Evolutionary conservation across 1,284 basidiomycete genomes (phyloP), one percentile per base, ranked within the genome.

Genomic region (Malassezia slooffiae): DNA sequence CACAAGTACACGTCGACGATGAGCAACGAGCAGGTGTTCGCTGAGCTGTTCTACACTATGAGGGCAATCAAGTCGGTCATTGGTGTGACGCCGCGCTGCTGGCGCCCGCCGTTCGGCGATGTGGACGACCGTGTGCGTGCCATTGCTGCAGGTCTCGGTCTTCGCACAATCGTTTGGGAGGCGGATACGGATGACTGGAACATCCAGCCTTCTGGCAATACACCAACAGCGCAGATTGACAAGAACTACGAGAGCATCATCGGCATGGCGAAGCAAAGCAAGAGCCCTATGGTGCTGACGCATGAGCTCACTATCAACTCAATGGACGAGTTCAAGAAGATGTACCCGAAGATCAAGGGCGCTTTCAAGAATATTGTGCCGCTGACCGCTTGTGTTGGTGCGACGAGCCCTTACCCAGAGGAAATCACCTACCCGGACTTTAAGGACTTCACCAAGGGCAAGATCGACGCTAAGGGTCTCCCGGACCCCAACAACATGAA

Each of bases 21-120:
- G 39, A 70, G 44, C 71, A 44, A 74, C 62, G 73, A 75, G 41
- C 66, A 74, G 50, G 74, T 71, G 20, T 76, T 77, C 52, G 74
- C 75, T 30, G 76, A 77, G 62, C 69, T 77, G 17, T 77, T 74
- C 62, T 77, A 76, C 70, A 73, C 74, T 21, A 70, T 70, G 47
- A 68, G 74, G 56, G 65, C 62, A 37, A 75, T 76, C 72, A 74
- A 75, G 62, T 65, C 70, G 21, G 59, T 76, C 36, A 55, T 73
- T 5, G 75, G 75, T 37, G 69, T 76, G 12, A 75, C 75, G 2
- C 72, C 73, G 5, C 64, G 59, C 29, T 74, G 71, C 65, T 75
- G 72, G 71, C 57, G 52, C 23, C 73, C 74, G 24, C 74, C 75
- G 4, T 75, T 67, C 56, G 75, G 75, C 62, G 74, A 74, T 43